Evolutionary conservation across 1,139 yeast species (phyloP).

Genomic region (Hyphopichia khmerensis): DNA sequence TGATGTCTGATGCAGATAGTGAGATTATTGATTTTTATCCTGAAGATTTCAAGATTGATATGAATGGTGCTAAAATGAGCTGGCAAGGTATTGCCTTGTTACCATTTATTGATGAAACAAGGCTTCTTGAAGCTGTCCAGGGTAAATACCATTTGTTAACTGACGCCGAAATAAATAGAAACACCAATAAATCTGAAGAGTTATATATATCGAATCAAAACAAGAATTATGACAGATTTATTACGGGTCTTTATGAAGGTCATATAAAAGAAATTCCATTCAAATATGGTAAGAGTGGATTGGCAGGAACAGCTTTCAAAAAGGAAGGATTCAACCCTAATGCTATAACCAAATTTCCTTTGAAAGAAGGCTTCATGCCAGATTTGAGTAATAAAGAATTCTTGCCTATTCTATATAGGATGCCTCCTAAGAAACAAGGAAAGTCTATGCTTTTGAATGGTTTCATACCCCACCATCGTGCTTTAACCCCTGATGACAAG

Average conservation of each 20-base stretch:
- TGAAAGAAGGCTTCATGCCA: conserved; percentile 54
- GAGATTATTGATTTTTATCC: conserved; percentile 93
- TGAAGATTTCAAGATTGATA: conserved; percentile 81
- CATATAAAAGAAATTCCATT: conserved; percentile 36
- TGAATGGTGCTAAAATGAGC: conserved; percentile 92
- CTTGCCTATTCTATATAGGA: conserved; percentile 56
- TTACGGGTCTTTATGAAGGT: conserved; percentile 31
- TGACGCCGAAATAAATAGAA: conserved; percentile 68
- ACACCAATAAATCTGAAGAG: conserved; percentile 63
- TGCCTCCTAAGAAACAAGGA: conserved; percentile 53
- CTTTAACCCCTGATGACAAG: conserved; percentile 67
- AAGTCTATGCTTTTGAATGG: conserved; percentile 89
- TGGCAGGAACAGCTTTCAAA: conserved; percentile 63
- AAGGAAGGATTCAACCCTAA: conserved; percentile 47
- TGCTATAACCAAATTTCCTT: conserved; percentile 57
- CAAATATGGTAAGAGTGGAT: conserved; percentile 50
- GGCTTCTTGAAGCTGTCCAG: conserved; percentile 66
- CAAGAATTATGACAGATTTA: conserved; percentile 41
- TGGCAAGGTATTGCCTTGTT: conserved; percentile 94
- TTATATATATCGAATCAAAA: conserved; percentile 59
- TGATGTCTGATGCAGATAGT: conserved; percentile 79
- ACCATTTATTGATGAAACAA: conserved; percentile 85
- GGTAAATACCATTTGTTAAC: conserved; percentile 63
- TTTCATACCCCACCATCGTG: conserved; percentile 58
- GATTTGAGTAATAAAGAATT: conserved; percentile 58